phyloP scores from a whole-genome alignment of 768 basidiomycete species.

The Austroboletus eburneus region DNA sequence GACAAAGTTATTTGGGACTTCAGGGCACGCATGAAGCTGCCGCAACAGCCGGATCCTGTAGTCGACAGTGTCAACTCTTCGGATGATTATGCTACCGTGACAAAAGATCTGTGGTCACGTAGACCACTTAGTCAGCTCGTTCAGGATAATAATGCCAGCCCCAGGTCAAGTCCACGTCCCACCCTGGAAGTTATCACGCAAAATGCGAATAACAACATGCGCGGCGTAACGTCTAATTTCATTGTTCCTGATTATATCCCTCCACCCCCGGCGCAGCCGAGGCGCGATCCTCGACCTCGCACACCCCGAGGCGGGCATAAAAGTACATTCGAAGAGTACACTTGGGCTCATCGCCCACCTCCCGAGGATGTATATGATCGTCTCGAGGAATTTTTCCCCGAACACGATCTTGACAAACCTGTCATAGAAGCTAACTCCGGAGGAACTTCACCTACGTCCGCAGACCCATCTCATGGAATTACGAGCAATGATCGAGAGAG shows the following conservation, averaged over 20 bases:
- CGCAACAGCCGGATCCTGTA: constrained; percentile 14
- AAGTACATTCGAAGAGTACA: constrained; percentile 62
- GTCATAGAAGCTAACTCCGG: constrained; percentile 85
- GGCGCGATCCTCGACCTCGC: constrained; percentile 22
- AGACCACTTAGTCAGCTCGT: constrained; percentile 29
- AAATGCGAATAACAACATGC: constrained; percentile 12
- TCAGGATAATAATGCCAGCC: constrained; percentile 19
- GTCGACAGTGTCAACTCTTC: constrained; percentile 21
- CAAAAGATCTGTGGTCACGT: constrained; percentile 30
- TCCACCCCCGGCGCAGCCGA: constrained; percentile 12
- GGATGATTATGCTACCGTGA: constrained; percentile 30
- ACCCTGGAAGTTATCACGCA: constrained; percentile 30
- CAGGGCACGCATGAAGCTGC: constrained; percentile 13
- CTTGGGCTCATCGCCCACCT: constrained; percentile 88
- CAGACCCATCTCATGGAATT: constrained; percentile 46
- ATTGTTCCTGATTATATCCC: constrained; percentile 16
- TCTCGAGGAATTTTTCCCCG: constrained; percentile 92
- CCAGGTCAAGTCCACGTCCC: constrained; percentile 23
- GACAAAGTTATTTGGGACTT: constrained; percentile 31
- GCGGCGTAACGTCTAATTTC: constrained; percentile 16
- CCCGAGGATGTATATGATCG: constrained; percentile 92
- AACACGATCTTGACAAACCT: constrained; percentile 93
- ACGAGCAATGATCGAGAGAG: constrained; percentile 33
- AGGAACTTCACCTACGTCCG: constrained; percentile 69
- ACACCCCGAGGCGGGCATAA: constrained; percentile 27